phyloP scores from a whole-genome alignment of 2,329 filamentous ascomycete species.

The Hirsutella rhossiliensis region DNA sequence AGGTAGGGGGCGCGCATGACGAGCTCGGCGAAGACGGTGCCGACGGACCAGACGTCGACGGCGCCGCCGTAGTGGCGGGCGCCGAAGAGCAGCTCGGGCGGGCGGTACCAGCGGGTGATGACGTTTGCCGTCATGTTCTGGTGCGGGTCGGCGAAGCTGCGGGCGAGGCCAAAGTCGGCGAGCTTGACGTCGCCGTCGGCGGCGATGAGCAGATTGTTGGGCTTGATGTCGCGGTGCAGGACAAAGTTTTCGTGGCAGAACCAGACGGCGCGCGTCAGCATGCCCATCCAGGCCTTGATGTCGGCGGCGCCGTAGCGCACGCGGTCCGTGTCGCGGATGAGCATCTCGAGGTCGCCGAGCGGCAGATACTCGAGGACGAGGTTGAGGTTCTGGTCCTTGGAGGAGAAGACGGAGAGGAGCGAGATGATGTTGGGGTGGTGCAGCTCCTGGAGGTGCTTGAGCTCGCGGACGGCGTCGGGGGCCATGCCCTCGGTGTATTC shows the following conservation, averaged over 20 bases:
- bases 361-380: conserved; percentile 90
- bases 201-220: conserved; percentile 92
- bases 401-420: conserved; percentile 84
- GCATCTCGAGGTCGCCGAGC: conserved; percentile 86
- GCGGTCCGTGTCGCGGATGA: conserved; percentile 71
- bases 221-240: conserved; percentile 96
- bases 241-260: conserved; percentile 95
- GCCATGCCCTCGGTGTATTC: conserved; percentile 86
- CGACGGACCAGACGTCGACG: conserved; percentile 91
- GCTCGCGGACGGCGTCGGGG: conserved; percentile 89
- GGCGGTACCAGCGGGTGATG: conserved; percentile 94
- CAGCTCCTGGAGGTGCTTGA: conserved; percentile 90
- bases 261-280: conserved; percentile 86
- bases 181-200: conserved; percentile 89
- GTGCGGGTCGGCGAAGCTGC: conserved; percentile 81
- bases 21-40: conserved; percentile 86
- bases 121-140: conserved; percentile 85
- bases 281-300: conserved; percentile 97
- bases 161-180: conserved; percentile 92
- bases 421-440: conserved; percentile 92
- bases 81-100: conserved; percentile 86
- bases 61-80: conserved; percentile 80
- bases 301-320: conserved; percentile 79
- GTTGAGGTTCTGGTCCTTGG: conserved; percentile 92
- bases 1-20: conserved; percentile 74